A percentile compares a stretch with the other conserved stretches of the same genome.
phyloP scores from a whole-genome alignment of 2,329 filamentous ascomycete genomes.

The Colletotrichum tamarilloi region DNA sequence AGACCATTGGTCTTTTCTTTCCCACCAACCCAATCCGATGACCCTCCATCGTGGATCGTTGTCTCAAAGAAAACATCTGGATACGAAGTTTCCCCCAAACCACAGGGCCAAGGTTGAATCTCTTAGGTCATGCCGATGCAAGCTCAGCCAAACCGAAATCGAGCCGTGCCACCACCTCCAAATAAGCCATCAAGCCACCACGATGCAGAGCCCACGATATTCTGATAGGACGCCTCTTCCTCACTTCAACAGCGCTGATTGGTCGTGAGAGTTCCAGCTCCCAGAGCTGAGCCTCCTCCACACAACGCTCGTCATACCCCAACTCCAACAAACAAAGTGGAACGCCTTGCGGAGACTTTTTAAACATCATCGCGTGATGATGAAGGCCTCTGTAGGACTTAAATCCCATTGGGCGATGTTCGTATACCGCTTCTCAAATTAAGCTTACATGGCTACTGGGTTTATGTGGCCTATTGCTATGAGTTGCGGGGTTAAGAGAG shows the following conservation, averaged over 20 bases:
- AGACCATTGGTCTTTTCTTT: not conserved
- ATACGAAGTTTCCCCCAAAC: not conserved
- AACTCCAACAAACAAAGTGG: not conserved
- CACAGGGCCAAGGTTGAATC: not conserved
- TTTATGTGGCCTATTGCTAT: not conserved
- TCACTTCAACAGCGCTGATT: not conserved
- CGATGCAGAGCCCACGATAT: not conserved
- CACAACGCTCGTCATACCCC: constrained; percentile 8
- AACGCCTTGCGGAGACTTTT: not conserved
- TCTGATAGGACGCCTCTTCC: not conserved
- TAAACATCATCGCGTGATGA: not conserved
- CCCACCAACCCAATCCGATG: not conserved
- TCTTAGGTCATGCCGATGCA: not conserved
- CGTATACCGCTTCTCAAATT: not conserved
- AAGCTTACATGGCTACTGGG: not conserved
- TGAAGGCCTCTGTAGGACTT: accelerated
- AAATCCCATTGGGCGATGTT: not conserved
- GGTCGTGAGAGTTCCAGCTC: constrained; percentile 2
- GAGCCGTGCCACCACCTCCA: not conserved
- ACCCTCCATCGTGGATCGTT: not conserved
- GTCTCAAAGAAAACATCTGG: not conserved
- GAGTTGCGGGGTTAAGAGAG: not conserved
- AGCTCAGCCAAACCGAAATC: not conserved
- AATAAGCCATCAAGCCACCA: constrained; percentile 1
- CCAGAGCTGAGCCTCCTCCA: constrained; percentile 19